Evolutionary conservation across 2,329 filamentous ascomycete genomes (phyloP), one percentile per base, ranked within the genome.

Genomic region (Monilinia fructigena): DNA sequence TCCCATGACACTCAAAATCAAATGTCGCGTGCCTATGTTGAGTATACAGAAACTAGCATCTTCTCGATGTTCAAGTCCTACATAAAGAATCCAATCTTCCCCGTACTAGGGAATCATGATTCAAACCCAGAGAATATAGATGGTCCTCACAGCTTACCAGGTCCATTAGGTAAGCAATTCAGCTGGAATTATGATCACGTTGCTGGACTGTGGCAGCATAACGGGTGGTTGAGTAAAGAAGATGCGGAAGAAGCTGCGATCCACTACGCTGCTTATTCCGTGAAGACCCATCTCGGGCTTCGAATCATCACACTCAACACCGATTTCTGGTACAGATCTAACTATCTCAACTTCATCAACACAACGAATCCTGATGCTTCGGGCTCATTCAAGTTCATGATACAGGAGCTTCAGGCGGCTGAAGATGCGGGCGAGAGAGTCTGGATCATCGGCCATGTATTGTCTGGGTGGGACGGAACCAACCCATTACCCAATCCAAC

Each of bases 101-200:
- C 81, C 0, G 83, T 82, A 0, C 78, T 87, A 1, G 85, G 85
- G 2, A 86, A 86, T 68, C 84, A 86, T 66, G 84, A 86, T 71
- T 82, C 79, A 14, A 83, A 79, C 66, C 84, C 84, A 1, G 79
- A 82, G 65, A 82, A 81, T 28, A 81, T 84, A 35, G 81, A 85
- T 69, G 78, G 80, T 8, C 82, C 84, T 2, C 81, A 85, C 69
- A 81, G 74, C 40, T 75, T 87, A 11, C 83, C 83, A 11, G 83
- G 82, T 0, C 77, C 78, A 0, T 76, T 86, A 1, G 82, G 83
- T 1, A 75, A 81, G 68, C 84, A 87, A 69, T 81, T 83, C 69
- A 83, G 80, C 63, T 86, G 84, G 84, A 85, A 86, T 70, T 85
- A 83, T 69, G 78, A 85, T 35, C 83, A 86, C 69, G 77, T 86